Evolutionary conservation across 225 moss, liverwort and hornwort species (phyloP).

Genomic region (Marchantia polymorpha): DNA sequence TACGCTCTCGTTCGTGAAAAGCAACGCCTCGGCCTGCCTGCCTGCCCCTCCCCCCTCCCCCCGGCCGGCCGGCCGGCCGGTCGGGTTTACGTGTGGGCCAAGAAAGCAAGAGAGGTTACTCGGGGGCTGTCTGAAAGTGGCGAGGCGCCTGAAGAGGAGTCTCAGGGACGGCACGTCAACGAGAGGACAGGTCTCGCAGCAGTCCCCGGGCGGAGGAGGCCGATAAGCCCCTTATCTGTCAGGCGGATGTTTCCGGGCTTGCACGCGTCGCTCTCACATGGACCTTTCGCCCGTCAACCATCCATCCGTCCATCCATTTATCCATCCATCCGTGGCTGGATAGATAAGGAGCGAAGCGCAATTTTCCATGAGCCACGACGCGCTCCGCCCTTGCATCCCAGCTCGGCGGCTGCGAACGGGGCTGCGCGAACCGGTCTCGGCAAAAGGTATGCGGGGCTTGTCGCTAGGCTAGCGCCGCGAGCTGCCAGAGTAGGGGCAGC

Average conservation of each 20-base stretch:
- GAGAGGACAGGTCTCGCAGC: background rate
- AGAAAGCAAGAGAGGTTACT: background rate
- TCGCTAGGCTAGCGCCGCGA: background rate
- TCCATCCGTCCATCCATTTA: too few relatives aligned
- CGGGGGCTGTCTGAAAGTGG: slow-evolving; percentile 1
- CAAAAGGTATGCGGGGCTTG: background rate
- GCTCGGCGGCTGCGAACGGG: background rate
- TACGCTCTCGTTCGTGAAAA: background rate
- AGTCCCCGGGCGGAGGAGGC: background rate
- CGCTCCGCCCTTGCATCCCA: background rate
- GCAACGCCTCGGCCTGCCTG: too few relatives aligned
- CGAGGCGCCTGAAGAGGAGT: background rate
- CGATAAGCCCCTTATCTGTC: slow-evolving; percentile 2
- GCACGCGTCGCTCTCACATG: slow-evolving; percentile 1
- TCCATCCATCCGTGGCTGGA: too few relatives aligned
- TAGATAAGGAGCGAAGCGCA: background rate
- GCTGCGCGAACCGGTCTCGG: background rate
- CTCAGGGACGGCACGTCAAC: slow-evolving; percentile 4
- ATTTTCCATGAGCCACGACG: too few relatives aligned
- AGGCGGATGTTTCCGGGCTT: background rate
- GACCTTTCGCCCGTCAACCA: too few relatives aligned
- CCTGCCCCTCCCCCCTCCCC: too few relatives aligned
- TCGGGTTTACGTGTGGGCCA: background rate
- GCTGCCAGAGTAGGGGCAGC: background rate
- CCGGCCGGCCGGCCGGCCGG: background rate